Conservation (phyloP, 1,284 basidiomycete species). For the Tylopilus sp. region DNA sequence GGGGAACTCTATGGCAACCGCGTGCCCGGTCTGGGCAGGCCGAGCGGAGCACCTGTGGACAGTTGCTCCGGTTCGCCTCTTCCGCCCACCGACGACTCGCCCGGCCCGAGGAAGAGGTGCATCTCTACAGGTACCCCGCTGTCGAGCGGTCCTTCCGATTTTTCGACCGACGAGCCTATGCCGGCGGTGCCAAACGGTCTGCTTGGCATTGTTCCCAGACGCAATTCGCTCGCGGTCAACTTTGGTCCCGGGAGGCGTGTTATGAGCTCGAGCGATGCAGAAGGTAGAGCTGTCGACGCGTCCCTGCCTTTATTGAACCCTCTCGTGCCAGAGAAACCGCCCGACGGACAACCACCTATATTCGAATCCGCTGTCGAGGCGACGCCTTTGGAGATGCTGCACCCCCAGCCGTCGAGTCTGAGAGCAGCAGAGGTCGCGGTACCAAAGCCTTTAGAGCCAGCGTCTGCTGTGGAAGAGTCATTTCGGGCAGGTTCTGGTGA, state of each 20-base stretch:
- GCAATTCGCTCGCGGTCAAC: slow-evolving; percentile 30
- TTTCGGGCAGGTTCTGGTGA: neutral
- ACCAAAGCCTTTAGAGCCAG: neutral
- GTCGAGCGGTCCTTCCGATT: slow-evolving; percentile 10
- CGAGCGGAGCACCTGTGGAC: slow-evolving; percentile 25
- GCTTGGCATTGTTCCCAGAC: slow-evolving; percentile 9
- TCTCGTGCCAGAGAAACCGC: slow-evolving; percentile 8
- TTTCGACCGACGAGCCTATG: slow-evolving; percentile 23
- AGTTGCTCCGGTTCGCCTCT: slow-evolving; percentile 22
- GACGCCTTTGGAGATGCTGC: neutral
- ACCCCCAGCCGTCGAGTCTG: neutral
- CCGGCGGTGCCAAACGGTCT: slow-evolving; percentile 24
- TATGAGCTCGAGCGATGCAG: slow-evolving; percentile 14
- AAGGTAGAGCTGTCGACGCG: neutral
- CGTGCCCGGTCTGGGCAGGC: slow-evolving; percentile 46
- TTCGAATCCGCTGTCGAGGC: neutral
- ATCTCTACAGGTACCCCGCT: slow-evolving; percentile 28
- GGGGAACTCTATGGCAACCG: slow-evolving; percentile 72
- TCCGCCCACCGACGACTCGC: slow-evolving; percentile 12
- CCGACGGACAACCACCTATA: neutral
- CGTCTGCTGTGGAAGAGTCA: neutral
- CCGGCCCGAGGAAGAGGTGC: slow-evolving; percentile 30
- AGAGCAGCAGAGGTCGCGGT: neutral
- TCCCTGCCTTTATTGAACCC: neutral
- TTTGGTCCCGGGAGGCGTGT: slow-evolving; percentile 21